phyloP scores from a whole-genome alignment of 192 early-diverging fungal genomes.

The Coemansia erecta region DNA sequence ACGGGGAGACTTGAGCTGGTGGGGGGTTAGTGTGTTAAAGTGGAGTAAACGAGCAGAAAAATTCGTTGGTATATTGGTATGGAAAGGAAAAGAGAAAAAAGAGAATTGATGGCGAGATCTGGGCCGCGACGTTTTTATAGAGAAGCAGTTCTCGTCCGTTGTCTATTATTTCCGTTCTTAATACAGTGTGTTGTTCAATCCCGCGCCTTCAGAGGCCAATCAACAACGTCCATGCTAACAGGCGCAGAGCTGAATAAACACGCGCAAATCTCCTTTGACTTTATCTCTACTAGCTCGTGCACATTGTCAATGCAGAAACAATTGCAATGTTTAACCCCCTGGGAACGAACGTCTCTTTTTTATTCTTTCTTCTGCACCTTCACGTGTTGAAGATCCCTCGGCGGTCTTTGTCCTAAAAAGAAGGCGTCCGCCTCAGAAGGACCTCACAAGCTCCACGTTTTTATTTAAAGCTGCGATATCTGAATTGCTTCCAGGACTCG shows the following conservation, averaged over 20 bases:
- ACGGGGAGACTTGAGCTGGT: slow-evolving; percentile 6
- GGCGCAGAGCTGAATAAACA: neutral
- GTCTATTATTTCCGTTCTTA: neutral
- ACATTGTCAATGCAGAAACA: too few relatives aligned
- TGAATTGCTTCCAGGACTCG: too few relatives aligned
- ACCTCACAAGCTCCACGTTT: too few relatives aligned
- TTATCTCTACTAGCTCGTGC: too few relatives aligned
- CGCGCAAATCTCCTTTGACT: too few relatives aligned
- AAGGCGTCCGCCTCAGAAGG: too few relatives aligned
- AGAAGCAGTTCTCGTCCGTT: neutral
- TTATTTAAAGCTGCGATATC: too few relatives aligned
- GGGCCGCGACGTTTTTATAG: slow-evolving; percentile 1
- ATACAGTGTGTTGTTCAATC: neutral
- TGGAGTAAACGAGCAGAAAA: slow-evolving; percentile 13
- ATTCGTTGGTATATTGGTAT: slow-evolving; percentile 6
- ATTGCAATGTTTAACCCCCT: too few relatives aligned
- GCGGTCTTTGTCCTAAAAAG: too few relatives aligned
- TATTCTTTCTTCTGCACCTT: too few relatives aligned
- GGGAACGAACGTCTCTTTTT: too few relatives aligned
- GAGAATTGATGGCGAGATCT: slow-evolving; percentile 3
- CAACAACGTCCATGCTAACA: slow-evolving; percentile 37
- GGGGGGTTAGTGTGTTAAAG: neutral
- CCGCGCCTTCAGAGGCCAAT: slow-evolving; percentile 26
- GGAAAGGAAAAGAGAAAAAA: slow-evolving; percentile 4
- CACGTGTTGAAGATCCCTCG: too few relatives aligned